Evolutionary conservation across 495 filamentous ascomycete genomes (phyloP).

Genomic region (Penicillium malachiteum): DNA sequence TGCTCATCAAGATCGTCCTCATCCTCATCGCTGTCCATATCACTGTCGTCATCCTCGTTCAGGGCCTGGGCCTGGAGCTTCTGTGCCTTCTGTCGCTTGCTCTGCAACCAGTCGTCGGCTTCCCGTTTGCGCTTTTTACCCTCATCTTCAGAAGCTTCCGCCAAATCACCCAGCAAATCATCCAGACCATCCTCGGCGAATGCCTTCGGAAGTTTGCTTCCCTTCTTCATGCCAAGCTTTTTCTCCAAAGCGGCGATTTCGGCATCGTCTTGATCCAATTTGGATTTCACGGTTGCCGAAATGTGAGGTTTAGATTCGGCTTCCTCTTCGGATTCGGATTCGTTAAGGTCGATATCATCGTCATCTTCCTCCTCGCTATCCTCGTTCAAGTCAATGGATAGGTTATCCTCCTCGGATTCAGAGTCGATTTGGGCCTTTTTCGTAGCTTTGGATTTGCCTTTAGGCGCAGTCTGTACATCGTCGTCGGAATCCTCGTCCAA

Average conservation of each 20-base stretch:
- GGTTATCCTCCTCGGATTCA: neutral
- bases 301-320: constrained; percentile 21
- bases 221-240: constrained; percentile 80
- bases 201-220: constrained; percentile 69
- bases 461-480: constrained; percentile 6
- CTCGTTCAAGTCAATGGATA: constrained; percentile 1
- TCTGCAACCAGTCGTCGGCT: constrained; percentile 56
- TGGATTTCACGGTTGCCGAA: constrained; percentile 60
- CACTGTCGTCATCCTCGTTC: constrained; percentile 17
- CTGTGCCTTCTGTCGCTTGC: constrained; percentile 62
- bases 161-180: constrained; percentile 71
- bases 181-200: constrained; percentile 86
- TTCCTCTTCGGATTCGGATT: constrained; percentile 18
- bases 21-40: constrained; percentile 32
- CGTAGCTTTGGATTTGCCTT: constrained; percentile 9
- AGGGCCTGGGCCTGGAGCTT: constrained; percentile 33
- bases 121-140: constrained; percentile 56
- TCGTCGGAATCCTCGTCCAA: constrained; percentile 17
- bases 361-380: constrained; percentile 1
- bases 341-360: constrained; percentile 11
- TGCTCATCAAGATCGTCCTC: constrained; percentile 27
- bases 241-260: constrained; percentile 88
- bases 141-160: constrained; percentile 47
- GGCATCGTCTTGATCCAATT: constrained; percentile 69
- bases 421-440: constrained; percentile 19